Base-by-base conservation (phyloP, 1,139 yeast genomes). In the Martiniozyma asiatica region DNA sequence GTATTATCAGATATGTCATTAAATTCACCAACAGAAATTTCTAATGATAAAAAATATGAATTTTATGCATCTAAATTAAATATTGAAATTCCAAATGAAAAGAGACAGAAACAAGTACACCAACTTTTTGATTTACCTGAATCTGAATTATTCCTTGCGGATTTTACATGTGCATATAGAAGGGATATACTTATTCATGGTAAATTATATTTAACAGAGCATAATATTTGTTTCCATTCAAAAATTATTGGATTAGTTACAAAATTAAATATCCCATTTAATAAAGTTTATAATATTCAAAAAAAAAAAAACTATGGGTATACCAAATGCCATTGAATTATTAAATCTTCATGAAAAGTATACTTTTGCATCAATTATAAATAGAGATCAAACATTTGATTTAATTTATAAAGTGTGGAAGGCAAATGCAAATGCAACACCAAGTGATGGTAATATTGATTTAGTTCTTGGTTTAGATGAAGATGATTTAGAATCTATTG, bases 241-340 rank as follows among this genome's bases (percentile, higher is more conserved):
- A 78, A 77, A 42, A 73, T 79, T 34, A 56, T 79, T 33, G 89
- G 89, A 0, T 72, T 82, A 70, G 76, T 73, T 1, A 78, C 85
- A 6, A 70, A 73, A 38, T 49, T 77, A 18, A 51, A 65, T n/a
- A 68, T 79, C 6, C 80, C 85, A 1, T 59, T 78, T 30, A 73
- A 66, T 37, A 85, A 78, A 42, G 74, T 79, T 24, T 69, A 76
- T 14, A 77, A 73, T 43, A 67, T 79, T 26, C 85, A 76, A 44
- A 78, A 78, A 51, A 73, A n/a, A 70, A 44, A 66, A 73, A 5
- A 77, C 87, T 0, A 84, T 85, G 0, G 58, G 79, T 15, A 76
- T 79, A 38, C 87, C 85, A 9, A 79, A 78, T 48, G 85, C 84
- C 3, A 72, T 80, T 49, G 69, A 73, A 22, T 66, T 80, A 20